Conservation (phyloP, 805 yeast genomes). For the Wickerhamomyces queroliae region DNA sequence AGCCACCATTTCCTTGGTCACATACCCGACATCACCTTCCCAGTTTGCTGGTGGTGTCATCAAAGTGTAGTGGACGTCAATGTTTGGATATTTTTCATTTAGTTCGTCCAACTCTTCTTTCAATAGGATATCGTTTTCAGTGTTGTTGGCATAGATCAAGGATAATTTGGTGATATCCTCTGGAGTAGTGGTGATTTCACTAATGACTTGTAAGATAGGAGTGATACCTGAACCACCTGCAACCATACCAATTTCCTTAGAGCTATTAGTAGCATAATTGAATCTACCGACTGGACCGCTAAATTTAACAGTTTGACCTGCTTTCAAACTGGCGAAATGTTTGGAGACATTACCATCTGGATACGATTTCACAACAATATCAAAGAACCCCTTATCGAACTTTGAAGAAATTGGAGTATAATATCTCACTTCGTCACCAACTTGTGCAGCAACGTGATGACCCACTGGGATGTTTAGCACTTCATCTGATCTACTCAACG, state of each 20-base stretch:
- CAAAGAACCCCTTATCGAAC: constrained; percentile 68
- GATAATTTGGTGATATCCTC: constrained; percentile 57
- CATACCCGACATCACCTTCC: constrained; percentile 54
- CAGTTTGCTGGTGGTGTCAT: constrained; percentile 44
- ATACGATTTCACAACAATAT: constrained; percentile 71
- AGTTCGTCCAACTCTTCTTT: constrained; percentile 70
- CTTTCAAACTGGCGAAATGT: constrained; percentile 54
- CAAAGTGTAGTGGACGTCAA: constrained; percentile 55
- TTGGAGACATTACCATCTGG: constrained; percentile 65
- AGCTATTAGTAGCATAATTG: constrained; percentile 52
- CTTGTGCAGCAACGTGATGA: constrained; percentile 60
- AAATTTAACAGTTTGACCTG: constrained; percentile 64
- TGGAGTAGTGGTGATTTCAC: constrained; percentile 63
- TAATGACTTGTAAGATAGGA: constrained; percentile 78
- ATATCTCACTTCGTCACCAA: constrained; percentile 45
- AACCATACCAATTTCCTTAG: constrained; percentile 57
- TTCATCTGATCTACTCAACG: constrained; percentile 54
- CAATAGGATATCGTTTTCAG: constrained; percentile 70
- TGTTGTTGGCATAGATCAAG: constrained; percentile 66
- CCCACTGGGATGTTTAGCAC: constrained; percentile 66
- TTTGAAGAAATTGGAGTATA: constrained; percentile 74
- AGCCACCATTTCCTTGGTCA: constrained; percentile 51
- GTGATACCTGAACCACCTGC: constrained; percentile 92
- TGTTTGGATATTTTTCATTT: constrained; percentile 54
- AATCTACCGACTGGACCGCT: constrained; percentile 80